Evolutionary conservation across 352 stramenopile genomes (phyloP), one percentile per base, ranked within the genome.

Genomic region (Phytophthora tentaculata): DNA sequence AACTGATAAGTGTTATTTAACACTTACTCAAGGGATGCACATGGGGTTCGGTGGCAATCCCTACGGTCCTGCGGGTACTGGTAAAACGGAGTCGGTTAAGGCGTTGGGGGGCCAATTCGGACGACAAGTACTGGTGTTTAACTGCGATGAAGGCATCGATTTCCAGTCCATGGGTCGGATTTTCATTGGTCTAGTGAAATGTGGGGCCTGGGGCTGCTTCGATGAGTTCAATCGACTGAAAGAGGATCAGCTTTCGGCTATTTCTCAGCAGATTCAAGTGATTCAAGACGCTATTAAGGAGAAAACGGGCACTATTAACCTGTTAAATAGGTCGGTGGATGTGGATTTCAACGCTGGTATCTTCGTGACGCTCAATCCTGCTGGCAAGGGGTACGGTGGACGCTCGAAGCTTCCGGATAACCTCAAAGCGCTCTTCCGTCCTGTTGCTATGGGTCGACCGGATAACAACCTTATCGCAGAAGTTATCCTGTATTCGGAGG

Each of bases 141-240:
- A 98, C 56, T 98, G 94, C 58, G 94, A 98, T 66, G 95, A 99
- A 84, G 91, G 89, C 10, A 97, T 98, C 48, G 96, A 98, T 59
- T 98, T 96, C 59, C 86, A 96, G 49, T 91, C 77, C n/a, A 98
- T 98, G 91, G 94, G 95, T 0, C 80, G 95, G 5, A 98, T 98
- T 53, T 98, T 98, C 56, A 96, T 97, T n/a, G 95, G 96, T 0
- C 71, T 98, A 1, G 90, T 98, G 16, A 97, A 98, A 62, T 98
- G 86, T 54, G 95, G 96, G 14, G 96, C 94, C 23, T 98, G 95
- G 95, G 95, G 95, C n/a, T 98, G 95, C 63, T 98, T 98, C 45
- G 95, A 99, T 44, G 95, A 98, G 64, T 98, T 99, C 60, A 98
- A 98, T 73, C 90, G 96, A 1, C 76, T 98, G 2, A 98, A 98